Conservation (phyloP, 805 yeast species). For the Candida ortonii region DNA sequence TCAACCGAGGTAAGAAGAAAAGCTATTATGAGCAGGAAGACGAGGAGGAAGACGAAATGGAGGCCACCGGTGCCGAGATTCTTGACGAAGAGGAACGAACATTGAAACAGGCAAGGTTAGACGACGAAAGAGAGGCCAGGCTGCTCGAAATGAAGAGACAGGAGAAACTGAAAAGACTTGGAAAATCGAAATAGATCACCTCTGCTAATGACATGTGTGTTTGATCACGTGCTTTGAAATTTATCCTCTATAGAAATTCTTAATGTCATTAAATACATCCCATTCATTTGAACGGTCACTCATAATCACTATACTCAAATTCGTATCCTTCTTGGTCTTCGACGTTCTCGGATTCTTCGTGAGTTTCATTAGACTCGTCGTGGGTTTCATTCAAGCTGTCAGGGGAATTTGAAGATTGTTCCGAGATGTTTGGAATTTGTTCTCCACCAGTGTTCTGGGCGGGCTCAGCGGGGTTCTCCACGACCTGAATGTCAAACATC, state of each 20-base stretch:
- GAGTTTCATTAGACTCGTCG: background rate
- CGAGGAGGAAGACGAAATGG: constrained; percentile 74
- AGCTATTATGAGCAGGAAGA: constrained; percentile 43
- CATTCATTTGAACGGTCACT: constrained; percentile 9
- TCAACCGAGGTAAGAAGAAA: constrained; percentile 62
- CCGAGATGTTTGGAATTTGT: too few species aligned
- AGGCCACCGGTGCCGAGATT: constrained; percentile 89
- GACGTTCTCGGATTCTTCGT: constrained; percentile 1
- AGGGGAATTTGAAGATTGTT: too few species aligned
- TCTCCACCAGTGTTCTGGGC: too few species aligned
- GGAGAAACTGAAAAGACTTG: constrained; percentile 42
- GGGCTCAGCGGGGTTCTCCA: background rate
- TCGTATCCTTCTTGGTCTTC: constrained; percentile 39
- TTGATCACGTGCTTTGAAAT: too few species aligned
- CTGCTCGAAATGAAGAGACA: constrained; percentile 49
- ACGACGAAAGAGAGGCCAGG: constrained; percentile 70
- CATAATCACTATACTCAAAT: constrained; percentile 41
- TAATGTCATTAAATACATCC: too few species aligned
- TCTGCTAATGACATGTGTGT: constrained; percentile 1
- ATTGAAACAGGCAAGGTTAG: constrained; percentile 63
- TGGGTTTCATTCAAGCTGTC: too few species aligned
- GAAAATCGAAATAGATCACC: constrained; percentile 7
- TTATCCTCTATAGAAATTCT: too few species aligned
- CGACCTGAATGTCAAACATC: constrained; percentile 2
- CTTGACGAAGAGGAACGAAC: constrained; percentile 78